These are phyloP conservation scores for Rhodamnia rubescens DNA, from an alignment of 345 rosid genomes.

Conservation along the genomic window DNA sequence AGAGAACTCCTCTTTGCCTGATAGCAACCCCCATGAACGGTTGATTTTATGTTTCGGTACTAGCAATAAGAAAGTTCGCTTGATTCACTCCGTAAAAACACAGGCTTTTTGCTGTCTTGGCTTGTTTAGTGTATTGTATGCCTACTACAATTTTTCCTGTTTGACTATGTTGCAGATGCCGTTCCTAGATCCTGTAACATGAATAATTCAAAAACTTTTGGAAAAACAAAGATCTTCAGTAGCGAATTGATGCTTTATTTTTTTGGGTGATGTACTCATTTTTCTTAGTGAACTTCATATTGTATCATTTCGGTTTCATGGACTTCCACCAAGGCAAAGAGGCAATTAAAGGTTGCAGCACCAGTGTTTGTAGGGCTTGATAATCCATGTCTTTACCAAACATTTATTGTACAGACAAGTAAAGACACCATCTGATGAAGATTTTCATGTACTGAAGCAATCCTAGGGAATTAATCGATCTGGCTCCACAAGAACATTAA, in stretches of 20 bases:
- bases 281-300: neutral
- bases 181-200: neutral
- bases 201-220: neutral
- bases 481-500: neutral
- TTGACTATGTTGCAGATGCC: neutral
- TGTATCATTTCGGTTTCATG: neutral
- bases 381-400: neutral
- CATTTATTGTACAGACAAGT: neutral
- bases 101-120: neutral
- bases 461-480: neutral
- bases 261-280: neutral
- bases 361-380: neutral
- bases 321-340: neutral
- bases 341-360: neutral
- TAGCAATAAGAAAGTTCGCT: neutral
- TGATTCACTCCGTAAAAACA: neutral
- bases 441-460: neutral
- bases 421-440: neutral
- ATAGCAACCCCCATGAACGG: slow-evolving; percentile 3
- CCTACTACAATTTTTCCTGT: neutral
- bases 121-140: neutral
- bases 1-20: slow-evolving; percentile 35
- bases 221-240: neutral
- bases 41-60: neutral
- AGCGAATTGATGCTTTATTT: neutral